A percentile compares a stretch with the other conserved stretches of the same genome.
phyloP scores from a whole-genome alignment of 2,329 filamentous ascomycete genomes.

The Acrodontium crateriforme region DNA sequence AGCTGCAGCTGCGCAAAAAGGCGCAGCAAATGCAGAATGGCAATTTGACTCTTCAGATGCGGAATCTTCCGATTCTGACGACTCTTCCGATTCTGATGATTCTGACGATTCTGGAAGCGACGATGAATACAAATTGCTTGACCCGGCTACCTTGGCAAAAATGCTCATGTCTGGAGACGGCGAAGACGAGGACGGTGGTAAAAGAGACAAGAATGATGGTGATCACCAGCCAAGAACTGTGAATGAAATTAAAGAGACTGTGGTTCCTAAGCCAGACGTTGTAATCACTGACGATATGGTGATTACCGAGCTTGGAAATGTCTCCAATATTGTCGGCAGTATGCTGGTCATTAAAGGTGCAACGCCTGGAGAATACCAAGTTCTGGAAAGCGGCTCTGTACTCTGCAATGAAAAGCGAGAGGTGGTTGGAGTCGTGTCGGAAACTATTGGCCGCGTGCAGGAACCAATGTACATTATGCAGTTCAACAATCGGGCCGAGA shows the following conservation, averaged over 20 bases:
- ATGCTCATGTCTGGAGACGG: conserved; percentile 74
- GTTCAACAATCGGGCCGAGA: conserved; percentile 55
- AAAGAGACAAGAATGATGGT: conserved; percentile 28
- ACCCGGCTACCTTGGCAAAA: conserved; percentile 68
- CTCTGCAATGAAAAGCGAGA: conserved; percentile 64
- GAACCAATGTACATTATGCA: conserved; percentile 75
- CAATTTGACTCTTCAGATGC: conserved; percentile 52
- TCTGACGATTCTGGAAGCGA: conserved; percentile 38
- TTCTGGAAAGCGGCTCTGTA: conserved; percentile 71
- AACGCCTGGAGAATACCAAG: conserved; percentile 66
- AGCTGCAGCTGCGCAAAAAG: conserved; percentile 32
- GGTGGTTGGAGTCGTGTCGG: conserved; percentile 66
- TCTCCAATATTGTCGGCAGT: conserved; percentile 68
- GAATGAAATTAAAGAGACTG: conserved; percentile 53
- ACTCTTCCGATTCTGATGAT: conserved; percentile 21
- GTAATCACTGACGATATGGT: conserved; percentile 63
- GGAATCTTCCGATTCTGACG: conserved; percentile 44
- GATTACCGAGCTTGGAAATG: conserved; percentile 58
- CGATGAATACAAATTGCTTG: conserved; percentile 56
- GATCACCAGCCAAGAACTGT: conserved; percentile 52
- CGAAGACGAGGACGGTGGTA: conserved; percentile 57
- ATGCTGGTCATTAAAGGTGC: conserved; percentile 66
- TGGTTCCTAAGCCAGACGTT: conserved; percentile 55
- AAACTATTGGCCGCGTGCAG: conserved; percentile 74
- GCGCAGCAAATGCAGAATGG: conserved; percentile 59